Base-by-base conservation (phyloP, 2,329 filamentous ascomycete species). In the Alternaria arborescens region DNA sequence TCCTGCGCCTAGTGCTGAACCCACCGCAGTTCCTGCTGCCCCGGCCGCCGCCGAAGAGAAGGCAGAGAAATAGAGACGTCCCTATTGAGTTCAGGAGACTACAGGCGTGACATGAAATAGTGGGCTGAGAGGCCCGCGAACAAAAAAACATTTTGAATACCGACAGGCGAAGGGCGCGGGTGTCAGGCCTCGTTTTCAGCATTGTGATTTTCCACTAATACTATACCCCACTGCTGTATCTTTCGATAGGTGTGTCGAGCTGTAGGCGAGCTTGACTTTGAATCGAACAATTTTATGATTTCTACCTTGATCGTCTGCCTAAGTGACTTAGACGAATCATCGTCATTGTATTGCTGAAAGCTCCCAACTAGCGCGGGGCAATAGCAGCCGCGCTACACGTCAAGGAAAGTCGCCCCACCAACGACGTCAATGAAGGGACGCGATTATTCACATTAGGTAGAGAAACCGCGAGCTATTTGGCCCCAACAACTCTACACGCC, bases 211-310 rank as follows among this genome's bases (percentile, higher is more conserved):
- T 63, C 67, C 41, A 44, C 52, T 73, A 71, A 75, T 74, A 68
- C 70, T 74, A 77, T 77, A 77, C 74, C 74, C 73, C 70, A 65
- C 60, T 71, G 57, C 61, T 65, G 56, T 67, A 57, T 65, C 60
- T 65, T 60, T 62, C 44, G 60, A 61, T 54, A 62, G 68, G 68
- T 64, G 34, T 58, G 58, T 43, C 38, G 40, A 52, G 61, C 48
- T 47, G 36, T 42, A 14, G 46, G 47, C 47, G 47, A 60, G 42
- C 20, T 38, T 46, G 48, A 30, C 18, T 42, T 43, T 12, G 34
- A 42, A 61, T 48, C 46, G 48, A 43, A 44, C 8, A 36, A 48
- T 32, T 51, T 46, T n/a, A 32, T 18, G 12, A 47, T 8, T 24
- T 7, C 18, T 48, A 18, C 43, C 20, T 48, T 11, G 24, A 58